phyloP scores from a whole-genome alignment of 164 flowering plant species.

The Macadamia integrifolia region DNA sequence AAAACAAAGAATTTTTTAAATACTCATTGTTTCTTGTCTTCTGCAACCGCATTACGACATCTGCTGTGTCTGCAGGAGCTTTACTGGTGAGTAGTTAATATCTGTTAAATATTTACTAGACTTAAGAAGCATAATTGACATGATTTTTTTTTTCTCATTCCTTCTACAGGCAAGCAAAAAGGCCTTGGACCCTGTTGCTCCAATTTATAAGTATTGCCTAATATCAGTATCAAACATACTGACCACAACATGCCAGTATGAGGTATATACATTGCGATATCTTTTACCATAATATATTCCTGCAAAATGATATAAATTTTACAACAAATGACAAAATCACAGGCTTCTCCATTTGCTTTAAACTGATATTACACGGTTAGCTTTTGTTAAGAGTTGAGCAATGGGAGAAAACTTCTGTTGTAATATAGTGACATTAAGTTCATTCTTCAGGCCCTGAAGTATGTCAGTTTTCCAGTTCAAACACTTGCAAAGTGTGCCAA shows the following conservation, averaged over 20 bases:
- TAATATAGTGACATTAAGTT: constrained; percentile 3
- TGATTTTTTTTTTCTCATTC: constrained; percentile 4
- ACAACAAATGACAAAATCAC: not conserved
- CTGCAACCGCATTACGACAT: constrained; percentile 88
- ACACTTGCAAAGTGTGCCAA: constrained; percentile 98
- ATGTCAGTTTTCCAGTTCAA: constrained; percentile 98
- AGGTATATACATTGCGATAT: constrained; percentile 39
- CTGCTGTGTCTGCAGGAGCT: constrained; percentile 76
- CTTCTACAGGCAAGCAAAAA: constrained; percentile 70
- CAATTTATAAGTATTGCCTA: constrained; percentile 73
- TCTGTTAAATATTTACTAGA: not conserved
- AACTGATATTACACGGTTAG: not conserved
- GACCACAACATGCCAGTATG: constrained; percentile 97
- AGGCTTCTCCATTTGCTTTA: not conserved
- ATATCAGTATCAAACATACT: constrained; percentile 88
- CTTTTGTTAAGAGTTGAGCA: not conserved
- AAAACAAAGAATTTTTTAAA: constrained; percentile 64
- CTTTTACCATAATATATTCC: not conserved
- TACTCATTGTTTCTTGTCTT: constrained; percentile 91
- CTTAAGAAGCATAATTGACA: constrained; percentile 4
- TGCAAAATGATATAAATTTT: not conserved
- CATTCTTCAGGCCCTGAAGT: constrained; percentile 84
- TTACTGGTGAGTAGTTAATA: constrained; percentile 46
- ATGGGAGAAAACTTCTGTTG: not conserved
- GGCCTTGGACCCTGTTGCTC: constrained; percentile 87